These are phyloP conservation scores for Spathaspora boniae DNA, from an alignment of 805 yeast genomes.

Conservation along the genomic window DNA sequence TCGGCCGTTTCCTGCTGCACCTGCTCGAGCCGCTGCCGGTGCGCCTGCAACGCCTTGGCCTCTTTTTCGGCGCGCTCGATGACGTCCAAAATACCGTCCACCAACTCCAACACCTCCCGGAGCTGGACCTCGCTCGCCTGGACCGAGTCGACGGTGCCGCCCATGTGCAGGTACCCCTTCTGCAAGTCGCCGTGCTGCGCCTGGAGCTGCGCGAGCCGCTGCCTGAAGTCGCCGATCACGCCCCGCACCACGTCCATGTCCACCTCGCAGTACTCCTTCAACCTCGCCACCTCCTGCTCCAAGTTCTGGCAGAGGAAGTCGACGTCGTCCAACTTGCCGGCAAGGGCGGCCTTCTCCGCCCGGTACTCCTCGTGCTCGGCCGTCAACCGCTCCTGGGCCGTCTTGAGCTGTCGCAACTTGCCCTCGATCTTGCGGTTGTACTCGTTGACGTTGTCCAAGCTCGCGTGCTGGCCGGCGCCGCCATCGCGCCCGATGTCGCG, in stretches of 20 bases:
- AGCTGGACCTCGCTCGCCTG: constrained; percentile 38
- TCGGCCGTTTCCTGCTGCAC: constrained; percentile 4
- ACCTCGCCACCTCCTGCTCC: constrained; percentile 54
- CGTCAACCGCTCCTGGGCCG: constrained; percentile 58
- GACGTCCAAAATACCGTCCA: constrained; percentile 51
- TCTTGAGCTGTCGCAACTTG: constrained; percentile 59
- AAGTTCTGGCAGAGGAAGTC: constrained; percentile 55
- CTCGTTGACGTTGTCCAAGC: constrained; percentile 35
- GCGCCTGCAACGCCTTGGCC: constrained; percentile 2
- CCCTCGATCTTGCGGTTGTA: constrained; percentile 57
- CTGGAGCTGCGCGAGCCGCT: constrained; percentile 38
- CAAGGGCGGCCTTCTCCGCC: constrained; percentile 54
- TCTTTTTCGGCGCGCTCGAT: constrained; percentile 6
- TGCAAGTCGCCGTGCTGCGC: constrained; percentile 28
- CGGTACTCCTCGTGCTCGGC: constrained; percentile 63
- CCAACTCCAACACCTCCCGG: constrained; percentile 43
- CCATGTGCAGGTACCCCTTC: constrained; percentile 45
- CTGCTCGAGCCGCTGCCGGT: constrained; percentile 4
- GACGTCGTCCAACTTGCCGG: constrained; percentile 58
- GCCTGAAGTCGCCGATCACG: constrained; percentile 51
- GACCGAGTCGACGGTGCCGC: constrained; percentile 57
- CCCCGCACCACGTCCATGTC: constrained; percentile 54
- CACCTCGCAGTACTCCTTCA: constrained; percentile 57
- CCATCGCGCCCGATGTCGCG: constrained; percentile 27
- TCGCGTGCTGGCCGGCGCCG: constrained; percentile 24